Evolutionary conservation across 306 rosid species (phyloP).

Genomic region (cucumber (Cucumis sativus)): DNA sequence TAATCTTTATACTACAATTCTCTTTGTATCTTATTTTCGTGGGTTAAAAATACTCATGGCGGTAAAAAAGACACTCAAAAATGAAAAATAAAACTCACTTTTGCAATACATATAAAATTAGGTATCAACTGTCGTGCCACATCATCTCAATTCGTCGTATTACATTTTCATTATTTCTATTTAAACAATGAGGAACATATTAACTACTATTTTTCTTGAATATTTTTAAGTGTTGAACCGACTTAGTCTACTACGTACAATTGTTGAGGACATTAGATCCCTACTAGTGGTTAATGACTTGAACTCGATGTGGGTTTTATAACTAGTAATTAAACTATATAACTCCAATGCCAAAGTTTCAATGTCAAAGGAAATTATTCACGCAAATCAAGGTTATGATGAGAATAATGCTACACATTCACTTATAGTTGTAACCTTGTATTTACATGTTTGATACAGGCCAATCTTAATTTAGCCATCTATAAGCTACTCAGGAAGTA

Average conservation of each 20-base stretch:
- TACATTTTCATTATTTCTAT: background rate
- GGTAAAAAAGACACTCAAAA: background rate
- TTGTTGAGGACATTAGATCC: too few relatives aligned
- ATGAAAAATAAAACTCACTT: background rate
- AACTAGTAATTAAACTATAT: background rate
- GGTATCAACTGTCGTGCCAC: background rate
- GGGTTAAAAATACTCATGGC: too few relatives aligned
- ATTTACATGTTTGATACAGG: background rate
- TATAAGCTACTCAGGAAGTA: constrained; percentile 48
- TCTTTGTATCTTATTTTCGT: background rate
- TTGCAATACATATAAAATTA: background rate
- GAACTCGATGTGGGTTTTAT: too few relatives aligned
- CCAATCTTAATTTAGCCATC: background rate
- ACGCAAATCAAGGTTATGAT: background rate
- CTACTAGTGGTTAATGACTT: too few relatives aligned
- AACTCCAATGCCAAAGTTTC: background rate
- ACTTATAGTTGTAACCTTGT: background rate
- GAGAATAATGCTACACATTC: background rate
- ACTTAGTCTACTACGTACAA: background rate
- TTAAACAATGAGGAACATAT: background rate
- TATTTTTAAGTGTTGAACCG: too few relatives aligned
- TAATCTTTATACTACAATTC: background rate
- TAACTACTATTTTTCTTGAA: too few relatives aligned
- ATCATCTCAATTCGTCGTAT: background rate
- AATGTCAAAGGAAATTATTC: background rate